Base-by-base conservation (phyloP, 495 filamentous ascomycete genomes). In the Tuber calosporum region DNA sequence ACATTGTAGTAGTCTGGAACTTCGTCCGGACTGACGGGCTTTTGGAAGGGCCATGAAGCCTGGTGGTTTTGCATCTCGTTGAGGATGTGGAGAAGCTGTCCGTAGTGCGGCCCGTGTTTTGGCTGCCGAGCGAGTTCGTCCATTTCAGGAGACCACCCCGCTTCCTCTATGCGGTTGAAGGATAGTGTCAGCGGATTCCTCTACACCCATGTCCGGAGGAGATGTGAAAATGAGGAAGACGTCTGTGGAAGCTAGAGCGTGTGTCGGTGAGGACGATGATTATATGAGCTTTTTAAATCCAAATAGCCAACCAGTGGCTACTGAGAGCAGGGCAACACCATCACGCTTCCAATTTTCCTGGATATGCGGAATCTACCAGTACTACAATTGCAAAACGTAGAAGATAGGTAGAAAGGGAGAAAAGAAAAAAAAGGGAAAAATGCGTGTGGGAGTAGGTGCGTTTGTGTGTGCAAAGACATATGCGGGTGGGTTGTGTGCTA, bases 1-100 rank as follows among this genome's bases (percentile, higher is more conserved):
- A 98, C 94, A 76, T 96, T 93, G 85, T 98, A 99, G 84, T 99
- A 99, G 81, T 99, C 96, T 1, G 90, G 88, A 0, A 99, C 95
- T 75, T 98, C 95, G 74, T 99, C 95, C 73, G 90, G 89, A 78
- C 96, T 97, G 73, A 99, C 95, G 5, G 95, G 95, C 68, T 93
- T 88, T 11, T 93, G 87, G 85, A 99, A 98, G 2, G 96, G 96
- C 95, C 96, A 98, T 19, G 92, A 90, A 15, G 90, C 89, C 75
- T 88, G 88, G 82, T 96, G 92, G 81, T 97, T 98, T 82, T 97
- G 94, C 85, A 99, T 87, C 81, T 97, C 92, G 82, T 95, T 97
- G 76, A 99, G 89, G 11, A 99, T 88, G 83, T 96, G 93, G 20
- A 97, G 85, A 2, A 99, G 88, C 75, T 94, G 90, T 82, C 93